Percentiles rank a stretch among this genome's conserved stretches.
Evolutionary conservation across 495 filamentous ascomycete genomes (phyloP).

Genomic region (Aspergillus carlsbadensis): DNA sequence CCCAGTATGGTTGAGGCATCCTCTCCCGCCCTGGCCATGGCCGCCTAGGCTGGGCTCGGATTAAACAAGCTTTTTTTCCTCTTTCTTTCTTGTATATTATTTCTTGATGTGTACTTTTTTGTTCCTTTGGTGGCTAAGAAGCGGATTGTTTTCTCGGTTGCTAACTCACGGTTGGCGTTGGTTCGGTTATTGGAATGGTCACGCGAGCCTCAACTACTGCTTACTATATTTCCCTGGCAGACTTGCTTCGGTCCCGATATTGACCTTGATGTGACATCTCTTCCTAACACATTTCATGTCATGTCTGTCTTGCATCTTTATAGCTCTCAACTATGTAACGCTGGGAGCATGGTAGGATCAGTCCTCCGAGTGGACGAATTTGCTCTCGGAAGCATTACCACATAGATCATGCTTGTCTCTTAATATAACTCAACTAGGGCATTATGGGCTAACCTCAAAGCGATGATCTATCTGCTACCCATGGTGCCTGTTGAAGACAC

Average conservation of each 20-base stretch:
- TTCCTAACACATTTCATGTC: not conserved
- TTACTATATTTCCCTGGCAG: not conserved
- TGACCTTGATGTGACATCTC: not conserved
- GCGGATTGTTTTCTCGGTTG: conserved; percentile 6
- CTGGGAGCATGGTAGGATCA: conserved; percentile 4
- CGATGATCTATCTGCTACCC: too few species aligned
- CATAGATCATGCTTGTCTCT: too few species aligned
- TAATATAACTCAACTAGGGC: too few species aligned
- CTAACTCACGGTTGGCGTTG: conserved; percentile 14
- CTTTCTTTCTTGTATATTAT: conserved; percentile 23
- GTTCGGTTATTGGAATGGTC: conserved; percentile 14
- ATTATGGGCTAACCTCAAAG: too few species aligned
- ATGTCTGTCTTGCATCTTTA: conserved; percentile 5
- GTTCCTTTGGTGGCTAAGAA: conserved; percentile 8
- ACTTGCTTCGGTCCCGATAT: not conserved
- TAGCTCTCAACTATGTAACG: conserved; percentile 17
- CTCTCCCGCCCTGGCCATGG: conserved; percentile 44
- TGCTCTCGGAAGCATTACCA: not conserved
- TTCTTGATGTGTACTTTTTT: conserved; percentile 13
- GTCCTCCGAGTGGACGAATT: not conserved
- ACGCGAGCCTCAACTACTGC: conserved; percentile 5
- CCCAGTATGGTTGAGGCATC: conserved; percentile 45
- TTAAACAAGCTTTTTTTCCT: not conserved
- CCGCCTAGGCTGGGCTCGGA: conserved; percentile 26
- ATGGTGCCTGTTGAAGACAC: too few species aligned